Evolutionary conservation across 495 filamentous ascomycete species (phyloP).

Genomic region (Aspergillus mulundensis): DNA sequence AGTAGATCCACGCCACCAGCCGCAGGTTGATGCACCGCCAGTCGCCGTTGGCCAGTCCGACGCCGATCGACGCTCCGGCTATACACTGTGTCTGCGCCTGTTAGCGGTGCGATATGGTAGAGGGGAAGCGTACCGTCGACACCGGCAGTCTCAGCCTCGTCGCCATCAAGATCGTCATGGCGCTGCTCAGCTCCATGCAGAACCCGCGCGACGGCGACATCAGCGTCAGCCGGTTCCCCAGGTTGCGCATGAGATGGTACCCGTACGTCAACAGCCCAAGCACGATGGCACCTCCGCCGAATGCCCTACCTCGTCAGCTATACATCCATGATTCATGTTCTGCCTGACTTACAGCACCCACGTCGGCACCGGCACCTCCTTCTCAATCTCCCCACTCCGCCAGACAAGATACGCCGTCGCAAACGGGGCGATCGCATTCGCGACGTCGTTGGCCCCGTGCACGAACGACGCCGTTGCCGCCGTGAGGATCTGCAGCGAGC

Average conservation of each 20-base stretch:
- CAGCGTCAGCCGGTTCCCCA: conserved; percentile 8
- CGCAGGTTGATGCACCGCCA: conserved; percentile 12
- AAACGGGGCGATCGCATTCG: conserved; percentile 7
- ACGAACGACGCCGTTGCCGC: conserved; percentile 9
- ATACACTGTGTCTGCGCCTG: conserved; percentile 8
- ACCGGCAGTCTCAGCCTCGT: conserved; percentile 2
- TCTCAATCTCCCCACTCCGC: neutral
- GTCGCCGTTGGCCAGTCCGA: conserved; percentile 10
- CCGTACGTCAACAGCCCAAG: conserved; percentile 8
- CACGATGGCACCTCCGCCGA: conserved; percentile 7
- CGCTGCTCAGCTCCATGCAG: conserved; percentile 10
- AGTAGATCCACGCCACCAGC: conserved; percentile 9
- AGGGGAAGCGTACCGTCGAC: neutral
- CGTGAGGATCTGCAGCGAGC: conserved; percentile 8
- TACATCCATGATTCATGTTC: neutral
- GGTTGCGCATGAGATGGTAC: conserved; percentile 9
- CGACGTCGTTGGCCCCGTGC: conserved; percentile 9
- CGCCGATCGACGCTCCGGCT: conserved; percentile 4
- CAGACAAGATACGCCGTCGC: conserved; percentile 6
- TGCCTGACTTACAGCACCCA: conserved; percentile 8
- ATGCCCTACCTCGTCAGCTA: neutral
- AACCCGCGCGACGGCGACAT: conserved; percentile 11
- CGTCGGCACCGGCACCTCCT: conserved; percentile 3
- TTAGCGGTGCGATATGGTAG: neutral
- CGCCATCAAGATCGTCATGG: conserved; percentile 7